These are phyloP conservation scores for Nitzschia sp. DNA, from an alignment of 108 stramenopile genomes.

Conservation along the genomic window DNA sequence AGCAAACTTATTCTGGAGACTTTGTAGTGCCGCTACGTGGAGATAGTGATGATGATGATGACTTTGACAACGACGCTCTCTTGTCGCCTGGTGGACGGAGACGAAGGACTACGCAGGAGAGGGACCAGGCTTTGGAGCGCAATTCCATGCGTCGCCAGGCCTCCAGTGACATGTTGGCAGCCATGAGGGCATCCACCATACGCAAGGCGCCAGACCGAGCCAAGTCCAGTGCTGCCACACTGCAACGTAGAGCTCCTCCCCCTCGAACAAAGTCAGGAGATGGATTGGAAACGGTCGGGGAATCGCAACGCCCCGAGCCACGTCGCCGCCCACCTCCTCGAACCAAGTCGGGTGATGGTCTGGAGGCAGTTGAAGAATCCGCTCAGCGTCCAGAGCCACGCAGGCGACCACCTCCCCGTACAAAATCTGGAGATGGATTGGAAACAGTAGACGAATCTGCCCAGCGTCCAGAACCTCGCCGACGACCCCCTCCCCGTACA, in stretches of 20 bases:
- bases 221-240: conserved; percentile 26
- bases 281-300: neutral
- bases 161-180: conserved; percentile 34
- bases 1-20: conserved; percentile 6
- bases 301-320: conserved; percentile 1
- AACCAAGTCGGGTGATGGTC: conserved; percentile 27
- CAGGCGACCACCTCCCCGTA: conserved; percentile 16
- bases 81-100: conserved; percentile 7
- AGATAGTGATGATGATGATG: conserved; percentile 13
- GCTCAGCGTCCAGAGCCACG: conserved; percentile 1
- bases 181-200: conserved; percentile 31
- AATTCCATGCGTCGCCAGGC: conserved; percentile 31
- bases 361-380: neutral
- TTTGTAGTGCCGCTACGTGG: conserved; percentile 19
- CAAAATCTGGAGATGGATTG: conserved; percentile 20
- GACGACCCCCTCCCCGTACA: conserved; percentile 30
- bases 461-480: conserved; percentile 2
- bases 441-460: neutral
- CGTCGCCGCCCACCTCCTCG: conserved; percentile 21
- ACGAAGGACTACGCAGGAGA: neutral
- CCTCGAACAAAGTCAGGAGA: conserved; percentile 37
- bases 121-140: conserved; percentile 24
- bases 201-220: conserved; percentile 21
- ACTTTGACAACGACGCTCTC: conserved; percentile 10
- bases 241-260: conserved; percentile 18